Evolutionary conservation across 108 stramenopile genomes (phyloP), one percentile per base, ranked within the genome.

Genomic region (Fragilariopsis cylindrus): DNA sequence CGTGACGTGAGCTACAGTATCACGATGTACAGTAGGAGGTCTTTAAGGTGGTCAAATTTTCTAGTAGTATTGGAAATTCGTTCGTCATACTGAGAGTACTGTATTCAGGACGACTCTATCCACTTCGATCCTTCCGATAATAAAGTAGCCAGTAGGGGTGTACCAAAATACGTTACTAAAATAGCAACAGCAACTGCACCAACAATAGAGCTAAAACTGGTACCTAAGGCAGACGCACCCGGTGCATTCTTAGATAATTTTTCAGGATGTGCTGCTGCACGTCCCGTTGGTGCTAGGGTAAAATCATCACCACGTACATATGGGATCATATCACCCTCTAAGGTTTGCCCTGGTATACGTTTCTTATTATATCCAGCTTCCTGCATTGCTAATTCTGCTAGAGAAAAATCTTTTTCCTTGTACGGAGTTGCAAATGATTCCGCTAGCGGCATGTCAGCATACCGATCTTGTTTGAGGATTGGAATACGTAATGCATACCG

Each of bases 321-420:
- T 47, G 92, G 92, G 60, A 92, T 90, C 86, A 92, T 86, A 44
- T 87, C 84, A 5, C 88, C 89, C 48, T 82, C 84, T 45, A 92
- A 65, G 5, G 87, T 85, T 65, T 92, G 92, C 45, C 92, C 92
- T 65, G 77, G 77, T 7, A 88, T 43, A 60, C 83, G 84, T 56
- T 68, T 80, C 21, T 82, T 69, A 44, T 82, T 77, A 64, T 88
- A 87, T 52, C 91, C 90, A 47, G 87, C 90, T 82, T 95, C 89
- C 74, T 83, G 72, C 89, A 90, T 91, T 15, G 89, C 88, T 52
- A 92, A 70, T 56, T 83, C 85, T 4, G 86, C 85, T 2, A 92
- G 65, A n/a, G 87, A 69, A n/a, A 82, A 39, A 19, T 60, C 64
- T 18, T 49, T 70, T 41, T 69, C 60, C n/a, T 65, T 46, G 72